phyloP scores from a whole-genome alignment of 306 rosid genomes.

The Acacia acuminata region DNA sequence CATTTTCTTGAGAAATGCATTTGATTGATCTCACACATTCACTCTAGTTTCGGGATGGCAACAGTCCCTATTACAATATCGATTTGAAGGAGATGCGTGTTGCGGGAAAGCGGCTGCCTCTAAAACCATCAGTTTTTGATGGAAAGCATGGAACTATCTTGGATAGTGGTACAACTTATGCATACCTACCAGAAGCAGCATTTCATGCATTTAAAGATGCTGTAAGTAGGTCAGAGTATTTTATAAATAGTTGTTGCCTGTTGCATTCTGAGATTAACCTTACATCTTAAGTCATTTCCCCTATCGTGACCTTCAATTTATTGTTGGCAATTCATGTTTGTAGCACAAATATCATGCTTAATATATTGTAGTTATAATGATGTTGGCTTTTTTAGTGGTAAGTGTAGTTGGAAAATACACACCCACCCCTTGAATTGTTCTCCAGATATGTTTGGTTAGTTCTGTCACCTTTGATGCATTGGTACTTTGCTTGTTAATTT shows the following conservation, averaged over 20 bases:
- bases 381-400: neutral
- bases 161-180: constrained; percentile 99
- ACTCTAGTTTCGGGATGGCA: constrained; percentile 99
- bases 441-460: constrained; percentile 5
- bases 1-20: constrained; percentile 62
- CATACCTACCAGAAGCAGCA: constrained; percentile 82
- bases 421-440: neutral
- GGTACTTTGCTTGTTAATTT: neutral
- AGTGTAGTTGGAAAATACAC: constrained; percentile 12
- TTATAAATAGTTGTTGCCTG: constrained; percentile 5
- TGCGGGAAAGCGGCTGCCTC: constrained; percentile 78
- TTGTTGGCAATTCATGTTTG: constrained; percentile 18
- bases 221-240: constrained; percentile 58
- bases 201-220: constrained; percentile 81
- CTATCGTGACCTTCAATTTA: constrained; percentile 7
- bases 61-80: constrained; percentile 98
- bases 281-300: constrained; percentile 20
- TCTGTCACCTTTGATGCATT: neutral
- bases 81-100: constrained; percentile 95
- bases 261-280: constrained; percentile 22
- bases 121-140: constrained; percentile 69
- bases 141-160: constrained; percentile 83
- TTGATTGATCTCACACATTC: constrained; percentile 89
- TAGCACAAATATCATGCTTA: neutral
- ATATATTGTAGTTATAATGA: neutral